Base-by-base conservation (phyloP, 352 stramenopile genomes). In the Discostella stelligera region DNA sequence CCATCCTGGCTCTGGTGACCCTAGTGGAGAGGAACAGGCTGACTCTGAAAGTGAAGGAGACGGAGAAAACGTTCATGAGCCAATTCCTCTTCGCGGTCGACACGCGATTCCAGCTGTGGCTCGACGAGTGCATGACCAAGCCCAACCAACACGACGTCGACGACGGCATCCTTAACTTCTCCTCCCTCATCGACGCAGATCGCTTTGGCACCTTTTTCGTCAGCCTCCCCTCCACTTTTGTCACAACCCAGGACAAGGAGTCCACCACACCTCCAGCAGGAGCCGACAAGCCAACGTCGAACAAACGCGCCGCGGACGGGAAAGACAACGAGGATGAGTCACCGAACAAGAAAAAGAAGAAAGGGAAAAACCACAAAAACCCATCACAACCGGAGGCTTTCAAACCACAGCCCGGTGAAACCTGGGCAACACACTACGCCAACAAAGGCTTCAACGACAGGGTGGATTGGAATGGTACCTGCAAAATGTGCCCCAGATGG, bases 311-410 rank as follows among this genome's bases (percentile, higher is more conserved):
- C 2, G 27, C 2, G 10, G 4, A 7, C n/a, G 11, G 0, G 5
- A 25, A 25, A 10, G 11, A 32, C 50, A 18, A 30, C 50, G 21
- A 41, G 0, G 64, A 65, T 0, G 25, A 49, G 44, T 3, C 7
- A 11, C n/a, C 10, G 16, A 39, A n/a, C 5, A 32, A 50, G 48
- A 50, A 53, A 32, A 54, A 75, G 32, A 64, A 60, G 41, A 48
- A 30, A 39, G 25, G 11, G 3, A n/a, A 16, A 20, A 32, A 48
- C 7, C 2, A n/a, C 4, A 27, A 32, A 41, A 20, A 54, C 23
- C 39, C 53, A 7, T 20, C 50, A 4, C 50, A 58, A 21, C 4
- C 18, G 0, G 50, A 58, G 0, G 0, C 30, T 2, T 27, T 14
- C 16, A 58, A 32, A 32, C 27, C 5, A 2, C 27, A 32, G 5